Conservation (phyloP, 1,284 basidiomycete genomes). For the Rugiboletus extremiorientalis region DNA sequence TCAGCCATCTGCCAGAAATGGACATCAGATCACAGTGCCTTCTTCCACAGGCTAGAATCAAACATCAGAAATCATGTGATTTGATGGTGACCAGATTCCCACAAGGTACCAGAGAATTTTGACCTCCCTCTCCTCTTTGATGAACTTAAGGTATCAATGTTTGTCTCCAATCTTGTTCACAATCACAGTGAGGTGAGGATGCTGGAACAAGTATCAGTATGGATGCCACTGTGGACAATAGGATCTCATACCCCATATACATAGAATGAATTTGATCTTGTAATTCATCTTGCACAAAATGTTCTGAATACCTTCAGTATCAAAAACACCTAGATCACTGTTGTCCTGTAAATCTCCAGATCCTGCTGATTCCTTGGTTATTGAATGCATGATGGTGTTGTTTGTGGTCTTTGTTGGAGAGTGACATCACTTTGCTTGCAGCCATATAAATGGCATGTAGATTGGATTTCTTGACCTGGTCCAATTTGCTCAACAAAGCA, state of each 20-base stretch:
- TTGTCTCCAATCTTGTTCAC: neutral
- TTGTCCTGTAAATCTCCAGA: neutral
- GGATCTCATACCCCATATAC: neutral
- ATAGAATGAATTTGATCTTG: slow-evolving; percentile 1
- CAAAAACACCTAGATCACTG: neutral
- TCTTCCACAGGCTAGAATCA: neutral
- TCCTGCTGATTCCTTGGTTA: neutral
- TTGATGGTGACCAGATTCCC: neutral
- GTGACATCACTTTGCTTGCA: neutral
- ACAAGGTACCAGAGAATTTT: neutral
- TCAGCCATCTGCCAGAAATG: neutral
- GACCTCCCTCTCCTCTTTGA: neutral
- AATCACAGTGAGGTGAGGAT: neutral
- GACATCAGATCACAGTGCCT: neutral
- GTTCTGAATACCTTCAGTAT: slow-evolving; percentile 2
- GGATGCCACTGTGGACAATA: neutral
- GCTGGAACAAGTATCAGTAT: neutral
- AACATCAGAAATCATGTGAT: neutral
- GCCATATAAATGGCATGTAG: neutral
- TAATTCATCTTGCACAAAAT: slow-evolving; percentile 6
- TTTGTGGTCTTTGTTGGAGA: neutral
- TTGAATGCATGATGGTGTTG: neutral
- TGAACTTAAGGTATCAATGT: slow-evolving; percentile 1
- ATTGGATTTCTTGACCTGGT: neutral
- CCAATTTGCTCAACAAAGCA: neutral